A percentile compares a stretch with the other conserved stretches of the same genome.
These are phyloP conservation scores for Rhodotorula mucilaginosa DNA, from an alignment of 1,284 basidiomycete species.

Conservation along the genomic window DNA sequence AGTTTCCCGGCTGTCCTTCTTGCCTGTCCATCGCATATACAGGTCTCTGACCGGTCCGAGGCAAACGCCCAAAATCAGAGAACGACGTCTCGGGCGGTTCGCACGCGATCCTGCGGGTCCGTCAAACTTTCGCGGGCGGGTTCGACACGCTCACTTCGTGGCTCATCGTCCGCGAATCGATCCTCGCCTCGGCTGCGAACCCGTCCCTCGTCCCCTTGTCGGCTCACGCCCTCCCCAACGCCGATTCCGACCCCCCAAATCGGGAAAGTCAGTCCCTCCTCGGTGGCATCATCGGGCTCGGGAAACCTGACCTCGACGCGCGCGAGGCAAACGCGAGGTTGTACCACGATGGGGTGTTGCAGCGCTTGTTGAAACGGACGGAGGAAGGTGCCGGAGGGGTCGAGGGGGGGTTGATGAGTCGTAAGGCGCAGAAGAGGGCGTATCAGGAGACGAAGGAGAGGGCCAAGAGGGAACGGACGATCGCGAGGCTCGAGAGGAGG, in stretches of 20 bases:
- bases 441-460: conserved; percentile 23
- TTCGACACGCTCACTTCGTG: conserved; percentile 74
- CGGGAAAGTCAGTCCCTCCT: conserved; percentile 27
- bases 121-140: conserved; percentile 79
- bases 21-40: too few relatives aligned
- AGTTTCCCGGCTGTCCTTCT: conserved; percentile 53
- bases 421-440: conserved; percentile 19
- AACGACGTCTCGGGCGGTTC: conserved; percentile 93
- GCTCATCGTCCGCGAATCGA: conserved; percentile 55
- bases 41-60: too few relatives aligned
- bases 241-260: conserved; percentile 20
- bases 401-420: conserved; percentile 1
- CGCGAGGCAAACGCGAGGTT: conserved; percentile 15
- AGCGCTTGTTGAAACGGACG: conserved; percentile 16
- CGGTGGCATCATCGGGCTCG: conserved; percentile 37
- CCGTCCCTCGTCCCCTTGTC: conserved; percentile 10
- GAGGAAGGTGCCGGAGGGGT: background rate
- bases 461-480: conserved; percentile 17
- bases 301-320: conserved; percentile 10
- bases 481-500: conserved; percentile 24
- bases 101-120: conserved; percentile 77
- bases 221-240: conserved; percentile 19
- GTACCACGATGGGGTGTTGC: conserved; percentile 25
- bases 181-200: conserved; percentile 22
- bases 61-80: too few relatives aligned